Base-by-base conservation (phyloP, 768 basidiomycete species). In the Auriscalpium vulgare region DNA sequence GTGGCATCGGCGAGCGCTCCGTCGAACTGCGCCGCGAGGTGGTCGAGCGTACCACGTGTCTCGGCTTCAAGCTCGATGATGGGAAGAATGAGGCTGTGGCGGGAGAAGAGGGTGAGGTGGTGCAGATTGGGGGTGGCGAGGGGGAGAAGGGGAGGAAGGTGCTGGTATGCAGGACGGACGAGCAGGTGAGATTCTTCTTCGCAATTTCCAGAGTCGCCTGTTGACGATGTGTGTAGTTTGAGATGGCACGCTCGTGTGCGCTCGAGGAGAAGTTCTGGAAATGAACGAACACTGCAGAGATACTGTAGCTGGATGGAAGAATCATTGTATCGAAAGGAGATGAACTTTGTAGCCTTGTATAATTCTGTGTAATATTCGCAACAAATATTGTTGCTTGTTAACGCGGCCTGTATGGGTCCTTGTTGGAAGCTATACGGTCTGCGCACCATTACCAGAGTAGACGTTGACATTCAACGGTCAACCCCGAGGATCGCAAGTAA, bases 1-100 rank as follows among this genome's bases (percentile, higher is more conserved):
- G 93, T 3, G 92, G 92, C 0, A 91, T 97, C 52, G 94, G 94
- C 0, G 94, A 97, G 69, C 77, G 76, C 60, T 81, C 84, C 57
- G 72, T 69, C 16, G 75, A 80, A 61, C 69, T 97, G 53, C 71
- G 93, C 44, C 66, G 71, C 43, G 79, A 80, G 17, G 73, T 95
- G 16, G 76, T 76, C 4, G 67, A 75, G 37, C 73, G 77, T 37
- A 71, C 86, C 14, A 62, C 52, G 16, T 87, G 82, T 70, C 66
- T 94, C 46, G 91, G 90, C 1, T 85, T 84, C 56, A 69, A 58
- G 0, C 68, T 89, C 10, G 78, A 84, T 50, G 63, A 65, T 7
- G 65, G 57, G 55, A 80, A 76, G 65, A 86, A 85, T 53, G 59
- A 56, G 10, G 66, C 58, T 8, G 72, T 79, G 19, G 71, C 72